These are phyloP conservation scores for Leucosporidium scottii DNA, from an alignment of 768 basidiomycete genomes.

Conservation along the genomic window DNA sequence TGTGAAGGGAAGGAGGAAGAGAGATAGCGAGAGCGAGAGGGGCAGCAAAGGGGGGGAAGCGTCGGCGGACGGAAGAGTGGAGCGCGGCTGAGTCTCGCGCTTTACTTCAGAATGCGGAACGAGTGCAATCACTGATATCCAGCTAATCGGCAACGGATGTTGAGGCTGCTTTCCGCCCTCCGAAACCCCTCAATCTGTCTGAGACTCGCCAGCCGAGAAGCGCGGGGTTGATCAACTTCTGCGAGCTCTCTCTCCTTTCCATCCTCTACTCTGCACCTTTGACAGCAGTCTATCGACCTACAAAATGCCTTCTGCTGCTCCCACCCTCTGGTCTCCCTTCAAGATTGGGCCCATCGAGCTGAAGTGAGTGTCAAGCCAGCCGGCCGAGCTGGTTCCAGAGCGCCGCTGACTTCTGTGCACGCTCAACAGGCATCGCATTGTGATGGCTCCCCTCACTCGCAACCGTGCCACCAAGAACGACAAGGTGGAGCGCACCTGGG, in stretches of 20 bases:
- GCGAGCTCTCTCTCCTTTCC: neutral
- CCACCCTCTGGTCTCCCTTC: constrained; percentile 9
- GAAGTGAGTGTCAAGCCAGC: neutral
- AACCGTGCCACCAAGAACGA: constrained; percentile 9
- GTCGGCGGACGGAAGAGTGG: too few species aligned
- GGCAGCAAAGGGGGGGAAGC: too few species aligned
- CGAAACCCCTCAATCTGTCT: too few species aligned
- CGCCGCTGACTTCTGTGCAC: too few species aligned
- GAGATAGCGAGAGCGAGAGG: too few species aligned
- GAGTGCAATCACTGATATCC: too few species aligned
- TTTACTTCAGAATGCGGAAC: too few species aligned
- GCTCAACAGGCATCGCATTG: constrained; percentile 8
- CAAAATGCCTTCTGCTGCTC: neutral
- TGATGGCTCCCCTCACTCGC: constrained; percentile 15
- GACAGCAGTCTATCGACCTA: neutral
- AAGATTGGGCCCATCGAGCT: constrained; percentile 5
- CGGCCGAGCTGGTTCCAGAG: neutral
- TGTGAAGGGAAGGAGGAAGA: too few species aligned
- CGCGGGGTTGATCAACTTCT: neutral
- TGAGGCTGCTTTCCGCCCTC: too few species aligned
- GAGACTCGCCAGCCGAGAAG: too few species aligned
- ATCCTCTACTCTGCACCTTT: neutral
- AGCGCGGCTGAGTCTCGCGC: too few species aligned
- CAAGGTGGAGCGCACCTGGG: constrained; percentile 10
- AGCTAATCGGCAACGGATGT: too few species aligned